phyloP scores from a whole-genome alignment of 257 asterid genomes.

The Paraleonurus japonicus region DNA sequence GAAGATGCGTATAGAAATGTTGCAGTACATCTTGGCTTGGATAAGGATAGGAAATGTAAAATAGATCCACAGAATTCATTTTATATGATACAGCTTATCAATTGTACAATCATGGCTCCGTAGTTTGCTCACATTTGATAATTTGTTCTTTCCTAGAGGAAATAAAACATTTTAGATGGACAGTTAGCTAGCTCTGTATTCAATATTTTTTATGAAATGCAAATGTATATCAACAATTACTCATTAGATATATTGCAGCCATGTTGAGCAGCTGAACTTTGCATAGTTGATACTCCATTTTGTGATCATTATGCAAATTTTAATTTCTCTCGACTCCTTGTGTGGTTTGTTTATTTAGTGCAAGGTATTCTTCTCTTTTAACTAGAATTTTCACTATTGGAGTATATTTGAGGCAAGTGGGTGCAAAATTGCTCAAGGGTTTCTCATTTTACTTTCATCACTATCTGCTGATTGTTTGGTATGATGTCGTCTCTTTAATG shows the following conservation, averaged over 20 bases:
- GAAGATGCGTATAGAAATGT: no score
- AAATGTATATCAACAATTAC: conserved; percentile 3
- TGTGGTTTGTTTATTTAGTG: background rate
- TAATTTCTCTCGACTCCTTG: background rate
- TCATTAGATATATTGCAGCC: background rate
- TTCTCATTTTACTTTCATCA: background rate
- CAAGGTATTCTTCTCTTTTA: background rate
- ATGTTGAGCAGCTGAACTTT: background rate
- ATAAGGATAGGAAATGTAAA: background rate
- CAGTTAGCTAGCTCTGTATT: conserved; percentile 19
- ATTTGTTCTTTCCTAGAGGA: background rate
- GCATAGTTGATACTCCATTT: background rate
- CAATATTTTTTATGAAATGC: conserved; percentile 11
- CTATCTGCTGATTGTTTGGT: background rate
- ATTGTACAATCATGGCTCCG: background rate
- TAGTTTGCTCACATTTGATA: conserved; percentile 8
- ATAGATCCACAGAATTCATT: background rate
- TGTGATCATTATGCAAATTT: background rate
- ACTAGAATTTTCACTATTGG: conserved; percentile 11
- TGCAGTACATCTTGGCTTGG: background rate
- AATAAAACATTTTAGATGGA: background rate
- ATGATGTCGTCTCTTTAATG: background rate
- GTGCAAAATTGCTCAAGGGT: background rate
- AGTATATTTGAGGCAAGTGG: conserved; percentile 4
- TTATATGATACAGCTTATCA: background rate